Conservation (phyloP, 2,329 filamentous ascomycete genomes). For the Nannizzia gypsea region DNA sequence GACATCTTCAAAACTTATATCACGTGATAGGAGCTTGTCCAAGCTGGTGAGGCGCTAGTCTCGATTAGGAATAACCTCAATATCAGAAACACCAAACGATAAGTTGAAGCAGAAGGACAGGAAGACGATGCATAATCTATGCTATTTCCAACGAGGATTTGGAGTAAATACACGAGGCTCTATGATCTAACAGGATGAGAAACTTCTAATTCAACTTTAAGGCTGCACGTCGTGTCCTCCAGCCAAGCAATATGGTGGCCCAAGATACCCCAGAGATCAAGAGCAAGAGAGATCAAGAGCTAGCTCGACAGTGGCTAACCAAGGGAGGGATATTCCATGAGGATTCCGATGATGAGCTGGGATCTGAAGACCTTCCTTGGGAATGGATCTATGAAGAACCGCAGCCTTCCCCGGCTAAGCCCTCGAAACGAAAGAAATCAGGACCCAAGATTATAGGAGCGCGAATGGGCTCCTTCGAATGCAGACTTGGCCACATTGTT, state of each 20-base stretch:
- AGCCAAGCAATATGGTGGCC: not conserved
- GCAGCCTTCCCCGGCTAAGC: conserved; percentile 6
- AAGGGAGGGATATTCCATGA: conserved; percentile 56
- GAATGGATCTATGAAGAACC: conserved; percentile 58
- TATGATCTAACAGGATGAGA: not conserved
- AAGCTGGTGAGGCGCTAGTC: not conserved
- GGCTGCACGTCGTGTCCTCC: not conserved
- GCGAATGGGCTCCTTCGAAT: conserved; percentile 68
- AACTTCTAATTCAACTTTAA: not conserved
- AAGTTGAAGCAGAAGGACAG: not conserved
- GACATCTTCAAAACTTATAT: not conserved
- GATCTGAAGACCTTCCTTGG: conserved; percentile 60
- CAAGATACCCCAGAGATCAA: conserved; percentile 1
- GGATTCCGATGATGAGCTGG: conserved; percentile 81
- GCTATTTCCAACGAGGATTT: not conserved
- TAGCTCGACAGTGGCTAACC: conserved; percentile 40
- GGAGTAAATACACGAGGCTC: not conserved
- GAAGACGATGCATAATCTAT: no score
- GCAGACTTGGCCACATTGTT: conserved; percentile 69
- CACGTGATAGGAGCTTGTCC: not conserved
- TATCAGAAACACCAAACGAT: not conserved
- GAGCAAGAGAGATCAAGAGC: conserved; percentile 20
- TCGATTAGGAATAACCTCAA: not conserved
- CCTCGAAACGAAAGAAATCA: conserved; percentile 13
- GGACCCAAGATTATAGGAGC: conserved; percentile 59